Evolutionary conservation across 176 grass and related monocot genomes (phyloP).

Genomic region (Avena eriantha): DNA sequence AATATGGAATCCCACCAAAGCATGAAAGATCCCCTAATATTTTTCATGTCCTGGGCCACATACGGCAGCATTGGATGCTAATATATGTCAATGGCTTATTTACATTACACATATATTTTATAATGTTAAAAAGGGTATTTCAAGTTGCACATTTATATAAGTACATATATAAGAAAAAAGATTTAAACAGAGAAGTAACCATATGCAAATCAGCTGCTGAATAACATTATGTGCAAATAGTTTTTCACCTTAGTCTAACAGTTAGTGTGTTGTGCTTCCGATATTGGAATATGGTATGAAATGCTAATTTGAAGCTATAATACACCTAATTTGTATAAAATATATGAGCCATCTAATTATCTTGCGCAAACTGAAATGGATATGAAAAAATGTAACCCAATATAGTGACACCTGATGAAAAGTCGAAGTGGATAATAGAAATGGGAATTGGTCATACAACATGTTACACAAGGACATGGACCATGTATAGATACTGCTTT

Average conservation of each 20-base stretch:
- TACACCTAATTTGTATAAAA: neutral
- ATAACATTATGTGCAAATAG: neutral
- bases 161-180: neutral
- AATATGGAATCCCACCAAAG: constrained; percentile 45
- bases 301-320: neutral
- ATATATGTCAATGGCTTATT: constrained; percentile 29
- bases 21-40: constrained; percentile 26
- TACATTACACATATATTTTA: neutral
- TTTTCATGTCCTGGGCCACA: constrained; percentile 48
- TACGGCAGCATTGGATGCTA: constrained; percentile 40
- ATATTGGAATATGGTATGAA: neutral
- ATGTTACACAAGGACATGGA: neutral
- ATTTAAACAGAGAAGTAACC: neutral
- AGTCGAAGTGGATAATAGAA: neutral
- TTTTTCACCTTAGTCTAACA: neutral
- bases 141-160: no score
- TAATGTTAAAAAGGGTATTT: neutral
- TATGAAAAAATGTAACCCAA: neutral
- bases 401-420: neutral
- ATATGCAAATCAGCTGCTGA: neutral
- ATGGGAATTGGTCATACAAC: constrained; percentile 27
- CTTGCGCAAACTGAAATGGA: neutral
- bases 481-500: constrained; percentile 6
- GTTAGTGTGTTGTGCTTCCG: neutral
- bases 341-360: neutral